A percentile compares a stretch with the other conserved stretches of the same genome.
Evolutionary conservation across 1,284 basidiomycete species (phyloP).

Genomic region (Thelephora terrestris): DNA sequence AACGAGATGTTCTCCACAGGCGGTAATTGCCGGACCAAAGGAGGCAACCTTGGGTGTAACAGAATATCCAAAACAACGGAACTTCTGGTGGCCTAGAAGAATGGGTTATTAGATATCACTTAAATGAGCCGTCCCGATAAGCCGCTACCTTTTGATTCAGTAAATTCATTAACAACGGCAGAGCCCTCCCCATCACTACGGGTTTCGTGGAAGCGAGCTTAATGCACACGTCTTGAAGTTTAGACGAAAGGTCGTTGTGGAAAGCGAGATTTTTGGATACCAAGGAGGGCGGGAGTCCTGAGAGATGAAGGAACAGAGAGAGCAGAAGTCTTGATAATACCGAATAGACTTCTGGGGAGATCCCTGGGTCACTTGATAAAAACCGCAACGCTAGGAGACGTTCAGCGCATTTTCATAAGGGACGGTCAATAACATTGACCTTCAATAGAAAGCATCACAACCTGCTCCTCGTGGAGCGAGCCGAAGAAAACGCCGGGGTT

Average conservation of each 20-base stretch:
- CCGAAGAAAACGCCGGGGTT: slow-evolving; percentile 37
- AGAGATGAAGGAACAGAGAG: slow-evolving; percentile 45
- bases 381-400: slow-evolving; percentile 34
- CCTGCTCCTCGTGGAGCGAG: slow-evolving; percentile 37
- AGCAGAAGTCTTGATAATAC: slow-evolving; percentile 48
- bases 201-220: slow-evolving; percentile 43
- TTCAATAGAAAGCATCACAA: slow-evolving; percentile 46
- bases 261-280: slow-evolving; percentile 44
- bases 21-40: slow-evolving; percentile 60
- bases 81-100: background rate
- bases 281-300: slow-evolving; percentile 41
- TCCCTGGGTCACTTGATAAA: slow-evolving; percentile 37
- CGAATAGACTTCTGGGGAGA: slow-evolving; percentile 46
- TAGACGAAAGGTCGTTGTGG: slow-evolving; percentile 31
- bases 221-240: slow-evolving; percentile 37
- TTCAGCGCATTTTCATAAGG: background rate
- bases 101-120: background rate
- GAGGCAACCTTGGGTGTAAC: slow-evolving; percentile 68
- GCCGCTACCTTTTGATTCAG: no score
- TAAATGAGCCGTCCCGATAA: background rate
- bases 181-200: slow-evolving; percentile 46
- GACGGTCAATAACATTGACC: slow-evolving; percentile 29
- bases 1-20: slow-evolving; percentile 50
- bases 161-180: slow-evolving; percentile 33
- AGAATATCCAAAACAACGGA: slow-evolving; percentile 41